Base-by-base conservation (phyloP, 2,329 filamentous ascomycete species). In the Scytalidium lignicola region DNA sequence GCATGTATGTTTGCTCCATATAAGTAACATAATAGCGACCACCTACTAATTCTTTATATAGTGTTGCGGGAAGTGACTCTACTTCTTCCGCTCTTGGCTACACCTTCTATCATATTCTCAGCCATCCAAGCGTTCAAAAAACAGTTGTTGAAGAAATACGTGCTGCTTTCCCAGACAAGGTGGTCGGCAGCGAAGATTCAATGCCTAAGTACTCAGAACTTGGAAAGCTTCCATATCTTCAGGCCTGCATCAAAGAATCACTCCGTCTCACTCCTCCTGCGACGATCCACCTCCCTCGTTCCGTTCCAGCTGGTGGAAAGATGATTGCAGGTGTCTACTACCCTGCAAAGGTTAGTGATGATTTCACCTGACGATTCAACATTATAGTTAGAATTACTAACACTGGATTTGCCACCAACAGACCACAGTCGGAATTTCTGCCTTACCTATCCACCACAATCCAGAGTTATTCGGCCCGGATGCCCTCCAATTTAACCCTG, bases 401-500 rank as follows among this genome's bases (percentile, higher is more conserved):
- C 15, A 8, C n/a, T 37, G 26, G 7, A 7, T 28, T 28, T n/a
- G n/a, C n/a, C n/a, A n/a, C n/a, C 15, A 37, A 7, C 32, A 37
- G 32, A 13, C 32, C 15, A 37, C 32, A 4, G 32, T 37, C 5
- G 32, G 32, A 5, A 37, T 37, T 5, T 39, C 52, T 2, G 73
- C 77, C 3, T 75, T 72, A 19, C 86, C 86, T 8, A 78, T 85
- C 61, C 95, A 96, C 72, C 80, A 79, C 20, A 80, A 80, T 54
- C 72, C 71, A 41, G 68, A 73, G 2, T 72, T 90, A 9, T 96
- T 91, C 90, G 91, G 91, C 0, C 66, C 74, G 0, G 86, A 92
- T 58, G 89, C 89, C 0, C 68, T 70, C 23, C 72, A 79, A 43
- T 96, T 96, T 73, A 80, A 88, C 48, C 90, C 90, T 0, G 88